Base-by-base conservation (phyloP, 2,329 filamentous ascomycete genomes). In the Monosporascus ibericus region DNA sequence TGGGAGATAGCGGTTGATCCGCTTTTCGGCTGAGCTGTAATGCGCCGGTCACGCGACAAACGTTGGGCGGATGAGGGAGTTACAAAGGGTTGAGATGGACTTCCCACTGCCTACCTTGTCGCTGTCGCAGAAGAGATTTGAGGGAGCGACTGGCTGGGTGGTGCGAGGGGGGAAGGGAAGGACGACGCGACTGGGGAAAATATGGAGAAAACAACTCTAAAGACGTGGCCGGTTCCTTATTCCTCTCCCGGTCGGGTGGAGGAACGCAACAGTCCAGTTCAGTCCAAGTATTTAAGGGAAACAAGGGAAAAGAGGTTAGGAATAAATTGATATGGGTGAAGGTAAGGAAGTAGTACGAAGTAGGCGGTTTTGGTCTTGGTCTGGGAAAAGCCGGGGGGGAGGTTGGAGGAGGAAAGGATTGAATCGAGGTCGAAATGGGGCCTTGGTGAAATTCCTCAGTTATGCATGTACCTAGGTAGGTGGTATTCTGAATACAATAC, bases 101-200 rank as follows among this genome's bases (percentile, higher is more conserved):
- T 34, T 14, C 27, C 27, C 30, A 34, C 5, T 34, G 30, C 11
- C 30, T 34, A 14, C 11, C 30, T 34, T 14, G 11, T 34, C 30
- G 30, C 30, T 34, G 30, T 14, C 30, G 30, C 30, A 34, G 30
- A 34, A 34, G 55, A 47, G 51, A 56, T 49, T 49, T 55, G 50
- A 58, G 44, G 46, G 48, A 22, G 50, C 34, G 40, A 54, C 37
- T 50, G 46, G 48, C 55, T 55, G 54, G 53, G 46, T 50, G 55
- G 53, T 56, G 64, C 60, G 61, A 53, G 52, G 44, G 38, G 50
- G 50, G 50, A 4, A 2, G 22, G 58, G 61, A 58, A 58, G 55
- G 59, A 61, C 61, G 60, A 56, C 58, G 58, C 61, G 61, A 61
- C 57, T 50, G 60, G 55, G 55, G 54, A 61, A 63, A 63, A 58